Base-by-base conservation (phyloP, 73 alveolate genomes). In the Symbiodinium natans region DNA sequence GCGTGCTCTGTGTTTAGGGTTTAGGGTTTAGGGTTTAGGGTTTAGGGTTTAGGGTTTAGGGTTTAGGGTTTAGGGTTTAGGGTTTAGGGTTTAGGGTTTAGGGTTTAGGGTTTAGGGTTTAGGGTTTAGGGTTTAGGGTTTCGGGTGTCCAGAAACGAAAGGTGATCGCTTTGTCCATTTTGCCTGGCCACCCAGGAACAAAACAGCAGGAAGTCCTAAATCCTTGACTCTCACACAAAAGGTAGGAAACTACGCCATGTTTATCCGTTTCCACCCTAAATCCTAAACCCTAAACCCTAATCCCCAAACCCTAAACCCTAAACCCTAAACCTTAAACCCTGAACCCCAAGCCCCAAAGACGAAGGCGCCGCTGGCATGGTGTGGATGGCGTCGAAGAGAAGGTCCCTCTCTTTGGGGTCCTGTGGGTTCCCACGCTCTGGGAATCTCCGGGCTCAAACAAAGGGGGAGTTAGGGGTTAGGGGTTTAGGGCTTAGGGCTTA, bases 331-430 rank as follows among this genome's bases (percentile, higher is more conserved):
- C n/a, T 27, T 3, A 0, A 46, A 46, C 9, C 59, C 59, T 21
- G 9, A 13, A 46, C 1, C 59, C 59, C 59, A 0, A n/a, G 17
- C 59, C 59, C 59, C 17, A 52, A 11, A 52, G 68, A 27, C 68
- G 29, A 10, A 3, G 33, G 41, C 34, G 74, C 98, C 15, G 99
- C 99, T 23, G 99, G 99, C 94, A 99, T 99, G 68, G 99, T 99
- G 42, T 99, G 99, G 92, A 99, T 98, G 87, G 99, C 99, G 46
- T 99, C 98, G 93, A 99, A 99, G 63, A 99, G 99, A 83, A 83
- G 93, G n/a, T 93, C 99, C 97, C 99, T 99, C 94, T 99, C 99
- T 80, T 39, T 82, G 29, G 99, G 86, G 93, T 93, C 92, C 92
- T 83, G 63, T 34, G 13, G 83, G 59, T 6, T 46, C 13, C 59